Conservation (phyloP, 2,329 filamentous ascomycete species). For the Hypomyces rosellus region DNA sequence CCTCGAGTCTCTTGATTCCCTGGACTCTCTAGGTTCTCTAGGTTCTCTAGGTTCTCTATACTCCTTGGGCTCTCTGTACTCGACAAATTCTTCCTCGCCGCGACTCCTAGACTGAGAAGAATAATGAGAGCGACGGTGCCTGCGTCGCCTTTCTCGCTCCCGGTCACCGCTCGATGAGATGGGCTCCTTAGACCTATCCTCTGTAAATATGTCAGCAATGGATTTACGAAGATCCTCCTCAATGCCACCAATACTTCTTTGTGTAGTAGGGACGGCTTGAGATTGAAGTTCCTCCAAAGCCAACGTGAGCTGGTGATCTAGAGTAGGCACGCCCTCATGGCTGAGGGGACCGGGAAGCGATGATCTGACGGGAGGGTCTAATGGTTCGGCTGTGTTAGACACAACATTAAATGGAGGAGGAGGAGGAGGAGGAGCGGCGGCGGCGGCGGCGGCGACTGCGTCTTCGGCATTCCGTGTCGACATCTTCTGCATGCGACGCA, state of each 20-base stretch:
- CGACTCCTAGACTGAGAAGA: constrained; percentile 26
- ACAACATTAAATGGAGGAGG: constrained; percentile 29
- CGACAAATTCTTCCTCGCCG: constrained; percentile 25
- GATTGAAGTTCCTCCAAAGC: constrained; percentile 23
- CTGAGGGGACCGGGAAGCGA: constrained; percentile 17
- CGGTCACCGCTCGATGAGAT: constrained; percentile 30
- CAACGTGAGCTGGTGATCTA: constrained; percentile 21
- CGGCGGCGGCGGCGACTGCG: constrained; percentile 44
- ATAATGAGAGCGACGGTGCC: constrained; percentile 36
- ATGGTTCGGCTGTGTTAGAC: constrained; percentile 42
- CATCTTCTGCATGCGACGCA: constrained; percentile 40
- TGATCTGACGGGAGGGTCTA: constrained; percentile 37
- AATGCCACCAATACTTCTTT: constrained; percentile 24
- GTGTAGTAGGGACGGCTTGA: constrained; percentile 27
- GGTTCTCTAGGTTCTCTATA: background rate
- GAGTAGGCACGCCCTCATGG: constrained; percentile 21
- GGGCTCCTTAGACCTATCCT: constrained; percentile 39
- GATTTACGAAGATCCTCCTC: constrained; percentile 32
- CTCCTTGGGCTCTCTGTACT: constrained; percentile 15
- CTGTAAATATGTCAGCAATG: constrained; percentile 52
- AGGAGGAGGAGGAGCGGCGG: constrained; percentile 24
- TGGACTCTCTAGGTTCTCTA: background rate
- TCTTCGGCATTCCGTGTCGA: constrained; percentile 45
- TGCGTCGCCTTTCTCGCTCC: constrained; percentile 35
- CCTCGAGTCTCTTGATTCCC: background rate